Evolutionary conservation across 768 basidiomycete genomes (phyloP).

Genomic region (Coprinopsis marcescibilis): DNA sequence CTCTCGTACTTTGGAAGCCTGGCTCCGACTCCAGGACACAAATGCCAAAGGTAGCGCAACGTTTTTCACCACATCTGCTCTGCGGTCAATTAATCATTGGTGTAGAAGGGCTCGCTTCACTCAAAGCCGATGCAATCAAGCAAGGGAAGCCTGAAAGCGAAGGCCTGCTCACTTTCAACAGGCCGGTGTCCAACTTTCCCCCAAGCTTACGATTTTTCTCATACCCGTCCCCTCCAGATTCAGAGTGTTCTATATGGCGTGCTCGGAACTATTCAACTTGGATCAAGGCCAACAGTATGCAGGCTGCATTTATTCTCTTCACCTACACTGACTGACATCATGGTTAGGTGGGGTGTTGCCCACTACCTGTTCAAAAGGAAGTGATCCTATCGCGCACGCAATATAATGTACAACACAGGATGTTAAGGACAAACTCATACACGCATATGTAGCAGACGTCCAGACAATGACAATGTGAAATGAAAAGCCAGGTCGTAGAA

Average conservation of each 20-base stretch:
- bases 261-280: constrained; percentile 61
- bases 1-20: constrained; percentile 57
- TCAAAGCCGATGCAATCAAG: constrained; percentile 40
- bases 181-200: constrained; percentile 22
- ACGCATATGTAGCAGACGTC: too few relatives aligned
- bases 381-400: constrained; percentile 12
- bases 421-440: too few relatives aligned
- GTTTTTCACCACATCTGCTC: not conserved
- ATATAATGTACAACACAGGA: not conserved
- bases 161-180: constrained; percentile 54
- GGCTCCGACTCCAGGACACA: constrained; percentile 54
- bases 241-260: constrained; percentile 68
- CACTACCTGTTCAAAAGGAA: constrained; percentile 45
- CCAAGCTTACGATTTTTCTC: not conserved
- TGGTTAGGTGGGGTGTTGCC: constrained; percentile 47
- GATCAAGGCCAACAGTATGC: constrained; percentile 59
- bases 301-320: constrained; percentile 9
- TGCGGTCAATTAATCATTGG: not conserved
- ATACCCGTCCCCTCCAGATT: constrained; percentile 39
- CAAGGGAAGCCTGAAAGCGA: constrained; percentile 44
- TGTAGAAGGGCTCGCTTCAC: constrained; percentile 40
- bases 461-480: too few relatives aligned
- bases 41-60: constrained; percentile 33
- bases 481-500: too few relatives aligned
- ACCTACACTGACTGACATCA: constrained; percentile 1